phyloP scores from a whole-genome alignment of 495 filamentous ascomycete genomes.

The Hyphodiscus hymeniophilus region DNA sequence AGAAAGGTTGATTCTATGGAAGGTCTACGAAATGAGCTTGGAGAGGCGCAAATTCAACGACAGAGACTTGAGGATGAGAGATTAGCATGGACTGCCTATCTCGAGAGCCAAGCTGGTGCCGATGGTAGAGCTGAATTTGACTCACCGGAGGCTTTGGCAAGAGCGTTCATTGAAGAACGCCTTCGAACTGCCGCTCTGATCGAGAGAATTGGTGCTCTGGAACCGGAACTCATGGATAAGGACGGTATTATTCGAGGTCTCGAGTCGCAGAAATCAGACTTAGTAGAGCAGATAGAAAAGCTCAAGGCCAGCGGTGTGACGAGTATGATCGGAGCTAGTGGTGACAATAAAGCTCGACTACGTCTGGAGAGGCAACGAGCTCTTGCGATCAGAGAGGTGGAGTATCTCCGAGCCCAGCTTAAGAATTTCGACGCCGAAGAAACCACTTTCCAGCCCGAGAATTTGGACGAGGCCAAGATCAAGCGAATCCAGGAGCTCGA shows the following conservation, averaged over 20 bases:
- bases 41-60: slow-evolving; percentile 70
- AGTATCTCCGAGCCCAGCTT: slow-evolving; percentile 85
- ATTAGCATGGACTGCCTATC: slow-evolving; percentile 75
- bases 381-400: slow-evolving; percentile 83
- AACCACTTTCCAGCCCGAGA: slow-evolving; percentile 68
- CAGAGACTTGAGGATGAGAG: slow-evolving; percentile 85
- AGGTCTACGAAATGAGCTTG: slow-evolving; percentile 62
- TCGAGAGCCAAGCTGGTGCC: slow-evolving; percentile 54
- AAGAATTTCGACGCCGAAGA: slow-evolving; percentile 90
- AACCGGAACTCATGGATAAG: slow-evolving; percentile 73
- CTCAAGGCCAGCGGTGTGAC: slow-evolving; percentile 40
- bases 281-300: slow-evolving; percentile 64
- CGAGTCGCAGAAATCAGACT: slow-evolving; percentile 54
- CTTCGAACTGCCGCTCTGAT: slow-evolving; percentile 68
- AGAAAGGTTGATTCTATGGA: slow-evolving; percentile 68
- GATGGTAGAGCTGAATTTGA: slow-evolving; percentile 63
- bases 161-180: slow-evolving; percentile 71
- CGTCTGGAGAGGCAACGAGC: slow-evolving; percentile 71
- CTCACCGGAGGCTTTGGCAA: slow-evolving; percentile 80
- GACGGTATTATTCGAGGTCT: slow-evolving; percentile 67
- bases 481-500: slow-evolving; percentile 77
- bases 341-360: slow-evolving; percentile 55
- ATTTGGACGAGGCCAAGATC: slow-evolving; percentile 66
- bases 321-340: slow-evolving; percentile 27
- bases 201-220: slow-evolving; percentile 66